Base-by-base conservation (phyloP, 371 early-diverging fungal species). In the Syncephalastrum sp. region DNA sequence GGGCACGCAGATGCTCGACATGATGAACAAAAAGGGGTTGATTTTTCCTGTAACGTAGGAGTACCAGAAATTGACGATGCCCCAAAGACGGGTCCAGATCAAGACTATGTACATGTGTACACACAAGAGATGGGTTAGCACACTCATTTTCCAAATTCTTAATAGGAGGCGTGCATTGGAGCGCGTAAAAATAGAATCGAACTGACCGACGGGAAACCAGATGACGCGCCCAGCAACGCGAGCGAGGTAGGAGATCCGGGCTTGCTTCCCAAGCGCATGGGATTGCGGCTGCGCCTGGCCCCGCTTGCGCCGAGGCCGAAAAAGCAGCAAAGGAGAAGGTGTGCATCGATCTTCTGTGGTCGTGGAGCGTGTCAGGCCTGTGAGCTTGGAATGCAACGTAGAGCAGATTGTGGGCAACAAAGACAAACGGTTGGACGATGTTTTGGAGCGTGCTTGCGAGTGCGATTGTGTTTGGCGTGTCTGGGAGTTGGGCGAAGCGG, bases 171-270 rank as follows among this genome's bases (percentile, higher is more conserved):
- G 38, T 12, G 38, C 38, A 33, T 10, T 33, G 2, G 38, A 10
- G 10, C 38, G 38, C 38, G 38, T 33, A 33, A 33, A 33, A 33
- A 33, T 24, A 48, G 15, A 21, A 21, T 21, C 21, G 21, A 21
- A 48, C 60, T 54, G 42, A 60, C 60, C 50, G 27, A 54, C 29
- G 7, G 60, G 60, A 21, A 51, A 60, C 60, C 53, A 60, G 24
- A 60, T 60, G 0, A 60, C 45, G 23, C 60, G 60, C 4, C 50
- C 38, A 17, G 51, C 54, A 1, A 51, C 51, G 47, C 43, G 46
- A 6, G 54, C 48, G 12, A 60, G 43, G 44, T 54, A 60, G 48
- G 60, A 60, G 38, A 33, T 33, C 38, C 38, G 38, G 38, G 38
- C 10, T 2, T 33, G 38, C 38, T 5, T 33, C 38, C 38, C 38